Evolutionary conservation across 1,139 yeast genomes (phyloP).

Genomic region (Casaregolazyma lundiana): DNA sequence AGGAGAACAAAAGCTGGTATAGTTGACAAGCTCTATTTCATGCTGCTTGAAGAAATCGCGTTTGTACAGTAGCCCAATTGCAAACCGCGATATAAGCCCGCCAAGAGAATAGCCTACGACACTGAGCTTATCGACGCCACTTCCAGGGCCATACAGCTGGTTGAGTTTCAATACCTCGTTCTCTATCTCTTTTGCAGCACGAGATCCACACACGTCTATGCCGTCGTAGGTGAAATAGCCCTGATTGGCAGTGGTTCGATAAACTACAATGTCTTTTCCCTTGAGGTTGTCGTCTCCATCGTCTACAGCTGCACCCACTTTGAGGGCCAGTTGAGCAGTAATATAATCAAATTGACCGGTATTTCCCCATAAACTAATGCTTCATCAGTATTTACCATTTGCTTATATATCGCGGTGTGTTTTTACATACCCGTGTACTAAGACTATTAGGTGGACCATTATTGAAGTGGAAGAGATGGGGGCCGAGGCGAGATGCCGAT

Average conservation of each 20-base stretch:
- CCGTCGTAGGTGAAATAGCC: constrained; percentile 78
- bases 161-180: constrained; percentile 40
- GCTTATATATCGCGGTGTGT: not conserved
- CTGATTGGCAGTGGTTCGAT: constrained; percentile 59
- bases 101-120: constrained; percentile 81
- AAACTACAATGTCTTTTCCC: constrained; percentile 39
- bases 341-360: constrained; percentile 59
- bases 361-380: constrained; percentile 67
- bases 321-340: constrained; percentile 24
- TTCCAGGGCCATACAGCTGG: constrained; percentile 14
- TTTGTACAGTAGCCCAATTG: constrained; percentile 61
- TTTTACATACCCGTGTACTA: constrained; percentile 64
- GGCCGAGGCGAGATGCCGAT: not conserved
- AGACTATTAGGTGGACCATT: constrained; percentile 54
- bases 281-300: constrained; percentile 17
- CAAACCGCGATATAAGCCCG: constrained; percentile 72
- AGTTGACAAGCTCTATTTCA: constrained; percentile 35
- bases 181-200: constrained; percentile 66
- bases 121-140: constrained; percentile 42
- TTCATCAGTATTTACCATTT: too few species aligned
- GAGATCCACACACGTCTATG: constrained; percentile 73
- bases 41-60: constrained; percentile 47
- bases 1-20: constrained; percentile 74
- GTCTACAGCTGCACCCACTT: constrained; percentile 25
- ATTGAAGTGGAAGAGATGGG: not conserved